Base-by-base conservation (phyloP, 176 grass and related monocot genomes). In the Triticum dicoccoides region DNA sequence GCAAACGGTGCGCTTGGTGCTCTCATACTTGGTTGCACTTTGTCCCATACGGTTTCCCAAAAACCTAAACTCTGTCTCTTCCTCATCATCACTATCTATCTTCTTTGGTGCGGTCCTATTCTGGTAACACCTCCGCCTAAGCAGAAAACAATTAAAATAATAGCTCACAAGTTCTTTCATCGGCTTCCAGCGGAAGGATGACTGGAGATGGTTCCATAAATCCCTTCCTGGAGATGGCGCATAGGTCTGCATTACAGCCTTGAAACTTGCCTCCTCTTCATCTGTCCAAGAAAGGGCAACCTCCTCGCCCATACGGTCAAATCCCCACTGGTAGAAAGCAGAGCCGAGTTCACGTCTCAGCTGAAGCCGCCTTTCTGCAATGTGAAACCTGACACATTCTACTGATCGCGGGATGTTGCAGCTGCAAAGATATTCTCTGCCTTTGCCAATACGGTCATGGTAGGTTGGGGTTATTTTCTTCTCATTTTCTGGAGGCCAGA, bases 11-110 rank as follows among this genome's bases (percentile, higher is more conserved):
- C 34, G 51, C 35, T 58, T 78, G 24, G 87, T 75, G 45, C 84
- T 89, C 54, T 66, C 13, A 70, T 87, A 89, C 69, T 89, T 94
- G 69, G 88, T 76, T 81, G 90, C 87, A 85, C 20, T 45, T 42
- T 92, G 69, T 88, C 91, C 90, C 73, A 92, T 73, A 82, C 59
- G 70, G 54, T 86, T 91, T 63, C 90, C 83, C n/a, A 93, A 82
- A 67, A 92, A 88, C 76, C 84, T 62, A 71, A 91, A 90, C 67
- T 93, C 86, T 34, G 77, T 87, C 37, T 93, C 88, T 51, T 95
- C 90, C 15, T 98, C 96, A 61, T 94, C 93, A 92, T 98, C 96
- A 81, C 96, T 98, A 54, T 98, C 91, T 65, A 94, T 94, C 9
- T 86, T 86, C 32, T 76, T 77, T 78, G 91, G 91, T 69, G 89